Base-by-base conservation (phyloP, 768 basidiomycete species). In the Xerocomellus intermedius region DNA sequence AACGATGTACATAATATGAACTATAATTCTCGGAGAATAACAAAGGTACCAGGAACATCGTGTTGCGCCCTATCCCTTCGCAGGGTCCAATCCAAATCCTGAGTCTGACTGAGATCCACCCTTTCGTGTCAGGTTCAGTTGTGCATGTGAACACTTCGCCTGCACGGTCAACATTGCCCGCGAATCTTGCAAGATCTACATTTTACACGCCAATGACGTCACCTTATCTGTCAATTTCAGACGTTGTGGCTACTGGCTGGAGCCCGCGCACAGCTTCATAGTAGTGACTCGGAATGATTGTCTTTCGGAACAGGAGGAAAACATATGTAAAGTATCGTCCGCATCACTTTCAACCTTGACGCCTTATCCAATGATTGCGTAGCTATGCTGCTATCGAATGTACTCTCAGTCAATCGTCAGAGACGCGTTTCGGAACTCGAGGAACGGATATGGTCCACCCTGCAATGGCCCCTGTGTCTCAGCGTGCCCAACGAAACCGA, bases 381-480 rank as follows among this genome's bases (percentile, higher is more conserved):
- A 33, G 32, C 32, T 48, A 37, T 8, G 2, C 14, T 17, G 5
- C 13, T 2, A n/a, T 2, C 14, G 39, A 35, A 22, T 44, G 0
- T 4, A 1, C 13, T n/a, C 30, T 65, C 32, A 65, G 0, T 12
- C 12, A 32, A 69, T 62, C 3, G 59, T 69, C 14, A 69, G 28
- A n/a, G 55, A 33, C 4, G 45, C 60, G 19, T 60, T 71, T 17
- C 68, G 62, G 60, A 49, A 71, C 56, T 70, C 69, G n/a, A 69
- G 62, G 50, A 67, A 37, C 7, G 69, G 69, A 42, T 42, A 54
- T 3, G 65, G 62, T 19, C 24, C 69, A 32, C n/a, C 65, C 69
- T 69, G 45, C 24, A 39, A 46, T 21, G 8, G 10, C 13, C 33
- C 41, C 8, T 4, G 26, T 42, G 8, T 22, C n/a, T 56, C 9